Percentiles rank a stretch among this genome's conserved stretches.
Evolutionary conservation across 2,329 filamentous ascomycete species (phyloP).

Genomic region (Colletotrichum sidae): DNA sequence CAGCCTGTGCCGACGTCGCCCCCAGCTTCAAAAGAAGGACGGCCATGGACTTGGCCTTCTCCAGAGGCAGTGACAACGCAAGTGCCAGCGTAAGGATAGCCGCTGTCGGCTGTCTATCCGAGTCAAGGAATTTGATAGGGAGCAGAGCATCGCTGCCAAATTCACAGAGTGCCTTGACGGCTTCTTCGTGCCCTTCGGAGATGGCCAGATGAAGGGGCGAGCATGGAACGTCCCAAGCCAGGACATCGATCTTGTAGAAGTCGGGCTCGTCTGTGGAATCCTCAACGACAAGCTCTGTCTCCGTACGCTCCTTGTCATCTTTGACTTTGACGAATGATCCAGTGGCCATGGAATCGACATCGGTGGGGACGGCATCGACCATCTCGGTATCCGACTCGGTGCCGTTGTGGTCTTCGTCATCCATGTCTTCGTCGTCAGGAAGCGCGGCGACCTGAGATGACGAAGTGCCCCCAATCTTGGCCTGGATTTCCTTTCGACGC

Average conservation of each 20-base stretch:
- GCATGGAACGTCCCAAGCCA: slow-evolving; percentile 83
- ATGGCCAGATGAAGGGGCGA: slow-evolving; percentile 86
- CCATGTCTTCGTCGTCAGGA: slow-evolving; percentile 43
- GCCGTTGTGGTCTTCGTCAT: slow-evolving; percentile 50
- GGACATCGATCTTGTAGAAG: slow-evolving; percentile 80
- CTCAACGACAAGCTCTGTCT: slow-evolving; percentile 57
- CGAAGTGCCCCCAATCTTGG: slow-evolving; percentile 40
- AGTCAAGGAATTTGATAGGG: slow-evolving; percentile 74
- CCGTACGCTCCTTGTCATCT: slow-evolving; percentile 49
- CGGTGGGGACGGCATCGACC: slow-evolving; percentile 58
- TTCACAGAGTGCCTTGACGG: slow-evolving; percentile 76
- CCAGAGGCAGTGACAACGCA: slow-evolving; percentile 71
- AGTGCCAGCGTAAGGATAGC: slow-evolving; percentile 79
- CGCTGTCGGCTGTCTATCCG: slow-evolving; percentile 60
- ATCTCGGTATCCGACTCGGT: slow-evolving; percentile 58
- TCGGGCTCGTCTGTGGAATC: slow-evolving; percentile 76
- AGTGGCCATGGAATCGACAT: slow-evolving; percentile 70
- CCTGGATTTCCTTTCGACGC: slow-evolving; percentile 53
- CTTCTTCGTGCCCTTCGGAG: slow-evolving; percentile 74
- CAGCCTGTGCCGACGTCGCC: slow-evolving; percentile 79
- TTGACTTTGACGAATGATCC: slow-evolving; percentile 80
- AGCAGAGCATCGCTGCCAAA: slow-evolving; percentile 83
- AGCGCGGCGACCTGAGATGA: slow-evolving; percentile 41
- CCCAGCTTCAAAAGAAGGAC: slow-evolving; percentile 75
- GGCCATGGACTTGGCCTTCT: slow-evolving; percentile 74